Evolutionary conservation across 2,329 filamentous ascomycete genomes (phyloP), one percentile per base, ranked within the genome.

Genomic region (Didymella exigua): DNA sequence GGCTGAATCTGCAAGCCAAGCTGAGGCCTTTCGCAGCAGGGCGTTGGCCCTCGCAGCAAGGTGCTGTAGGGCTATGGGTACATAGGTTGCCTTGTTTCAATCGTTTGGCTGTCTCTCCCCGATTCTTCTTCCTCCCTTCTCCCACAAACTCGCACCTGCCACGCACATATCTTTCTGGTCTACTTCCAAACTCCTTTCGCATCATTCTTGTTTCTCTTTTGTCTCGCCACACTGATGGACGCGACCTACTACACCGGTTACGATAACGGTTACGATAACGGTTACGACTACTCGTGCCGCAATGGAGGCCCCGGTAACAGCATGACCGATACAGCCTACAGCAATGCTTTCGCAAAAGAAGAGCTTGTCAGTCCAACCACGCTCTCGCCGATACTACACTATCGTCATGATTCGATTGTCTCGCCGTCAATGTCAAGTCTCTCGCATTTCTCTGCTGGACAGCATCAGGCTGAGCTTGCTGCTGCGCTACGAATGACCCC

Each of bases 391-490:
- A 40, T 40, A 21, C 33, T 43, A 13, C 30, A 45, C 9, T 58
- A 49, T 36, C 58, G 58, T 23, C 55, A 62, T 30, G 60, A 60
- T 29, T 66, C 60, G 2, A n/a, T 60, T 29, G 47, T 10, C 49
- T 45, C 33, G 5, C 9, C 30, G 7, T 37, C 30, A 42, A 60
- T 11, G 5, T 47, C 54, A 5, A 30, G 37, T 40, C 30, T 19
- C 30, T 36, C 36, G n/a, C 38, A 16, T 27, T 42, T n/a, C 1
- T 29, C 18, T 9, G 41, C n/a, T 26, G 44, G 49, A 13, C 56
- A 57, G 40, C 49, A 60, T 23, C 55, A 62, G 58, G 56, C 61
- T 59, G 55, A 56, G 42, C 13, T 41, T 27, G 5, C 64, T 67
- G 58, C 38, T 49, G 34, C 45, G n/a, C 11, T 13, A 24, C 26